Evolutionary conservation across 2,329 filamentous ascomycete species (phyloP).

Genomic region (Colletotrichum sublineola): DNA sequence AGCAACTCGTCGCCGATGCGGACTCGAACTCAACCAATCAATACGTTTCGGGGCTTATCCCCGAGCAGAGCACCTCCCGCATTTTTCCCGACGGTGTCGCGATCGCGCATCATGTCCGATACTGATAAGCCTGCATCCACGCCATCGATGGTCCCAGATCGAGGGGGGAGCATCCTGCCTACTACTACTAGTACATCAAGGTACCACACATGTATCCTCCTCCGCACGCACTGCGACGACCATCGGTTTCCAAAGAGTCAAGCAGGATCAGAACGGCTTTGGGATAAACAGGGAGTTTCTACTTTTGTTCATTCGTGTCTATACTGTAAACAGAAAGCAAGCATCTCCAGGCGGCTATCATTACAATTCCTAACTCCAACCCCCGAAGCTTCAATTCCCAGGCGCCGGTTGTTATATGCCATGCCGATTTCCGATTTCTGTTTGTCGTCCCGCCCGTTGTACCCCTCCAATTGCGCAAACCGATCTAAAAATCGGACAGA

Average conservation of each 20-base stretch:
- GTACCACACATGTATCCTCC: neutral
- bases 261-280: conserved; percentile 5
- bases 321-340: conserved; percentile 16
- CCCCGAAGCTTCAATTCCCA: conserved; percentile 17
- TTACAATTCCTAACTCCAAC: conserved; percentile 36
- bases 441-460: conserved; percentile 6
- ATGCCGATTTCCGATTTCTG: conserved; percentile 28
- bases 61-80: conserved; percentile 26
- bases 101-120: conserved; percentile 18
- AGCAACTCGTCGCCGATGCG: conserved; percentile 6
- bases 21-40: conserved; percentile 7
- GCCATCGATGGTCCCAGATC: conserved; percentile 14
- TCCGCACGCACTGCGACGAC: neutral
- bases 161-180: neutral
- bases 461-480: conserved; percentile 23
- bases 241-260: neutral
- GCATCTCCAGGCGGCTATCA: conserved; percentile 27
- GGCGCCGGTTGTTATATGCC: conserved; percentile 31
- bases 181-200: neutral
- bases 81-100: conserved; percentile 21
- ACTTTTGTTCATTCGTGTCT: conserved; percentile 11
- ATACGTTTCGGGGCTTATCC: conserved; percentile 17
- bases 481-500: conserved; percentile 40
- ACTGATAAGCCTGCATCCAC: conserved; percentile 18
- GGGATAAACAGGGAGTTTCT: conserved; percentile 3